These are phyloP conservation scores for Exophiala mesophila DNA, from an alignment of 2,329 filamentous ascomycete species.

Conservation along the genomic window DNA sequence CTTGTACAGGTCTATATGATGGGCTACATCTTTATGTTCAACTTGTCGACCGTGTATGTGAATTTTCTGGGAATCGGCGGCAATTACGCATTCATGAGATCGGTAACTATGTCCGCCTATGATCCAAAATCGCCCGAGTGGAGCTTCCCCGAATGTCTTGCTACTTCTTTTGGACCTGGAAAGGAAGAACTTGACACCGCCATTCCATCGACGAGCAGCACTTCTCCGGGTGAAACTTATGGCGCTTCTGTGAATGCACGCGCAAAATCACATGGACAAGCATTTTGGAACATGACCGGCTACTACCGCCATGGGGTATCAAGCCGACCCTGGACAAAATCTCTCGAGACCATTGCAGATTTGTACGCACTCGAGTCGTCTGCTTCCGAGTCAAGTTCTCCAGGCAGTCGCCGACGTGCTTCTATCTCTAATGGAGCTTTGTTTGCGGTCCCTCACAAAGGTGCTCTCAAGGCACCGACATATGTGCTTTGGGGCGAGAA, in stretches of 20 bases:
- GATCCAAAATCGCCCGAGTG: constrained; percentile 34
- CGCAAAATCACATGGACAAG: constrained; percentile 35
- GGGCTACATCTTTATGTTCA: constrained; percentile 53
- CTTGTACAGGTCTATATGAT: constrained; percentile 46
- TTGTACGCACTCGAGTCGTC: constrained; percentile 41
- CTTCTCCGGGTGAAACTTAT: constrained; percentile 31
- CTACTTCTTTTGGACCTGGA: constrained; percentile 49
- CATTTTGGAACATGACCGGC: constrained; percentile 47
- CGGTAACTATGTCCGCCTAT: constrained; percentile 37
- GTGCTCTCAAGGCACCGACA: constrained; percentile 47
- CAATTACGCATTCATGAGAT: constrained; percentile 45
- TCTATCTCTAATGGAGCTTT: constrained; percentile 28
- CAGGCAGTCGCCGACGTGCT: constrained; percentile 19
- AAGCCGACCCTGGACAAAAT: constrained; percentile 47
- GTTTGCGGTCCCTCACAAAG: constrained; percentile 42
- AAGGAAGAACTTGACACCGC: constrained; percentile 38
- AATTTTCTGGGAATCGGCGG: constrained; percentile 44
- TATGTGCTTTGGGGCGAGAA: constrained; percentile 52
- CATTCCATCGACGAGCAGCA: constrained; percentile 20
- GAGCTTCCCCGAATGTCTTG: constrained; percentile 44
- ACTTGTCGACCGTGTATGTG: constrained; percentile 45
- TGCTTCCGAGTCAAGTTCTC: constrained; percentile 20
- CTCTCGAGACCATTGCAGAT: constrained; percentile 45
- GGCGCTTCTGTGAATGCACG: constrained; percentile 39
- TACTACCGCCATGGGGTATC: constrained; percentile 52